These are phyloP conservation scores for Trypanosoma rangeli DNA, from an alignment of 208 protist species.

Conservation along the genomic window DNA sequence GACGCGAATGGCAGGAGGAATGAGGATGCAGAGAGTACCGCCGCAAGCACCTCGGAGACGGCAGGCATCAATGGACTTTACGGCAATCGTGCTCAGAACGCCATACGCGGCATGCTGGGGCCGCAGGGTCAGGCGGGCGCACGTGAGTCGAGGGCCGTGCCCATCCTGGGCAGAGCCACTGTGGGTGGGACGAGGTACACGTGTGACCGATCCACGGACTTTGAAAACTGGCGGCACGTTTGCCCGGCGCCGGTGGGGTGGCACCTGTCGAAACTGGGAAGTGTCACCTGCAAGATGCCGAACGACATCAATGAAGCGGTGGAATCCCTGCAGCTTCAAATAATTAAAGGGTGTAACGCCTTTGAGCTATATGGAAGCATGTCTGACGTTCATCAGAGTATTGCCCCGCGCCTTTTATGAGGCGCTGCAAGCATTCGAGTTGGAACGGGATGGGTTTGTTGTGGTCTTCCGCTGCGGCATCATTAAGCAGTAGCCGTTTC, in stretches of 20 bases:
- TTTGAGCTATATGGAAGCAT: slow-evolving; percentile 85
- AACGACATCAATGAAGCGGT: slow-evolving; percentile 79
- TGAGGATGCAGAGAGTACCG: slow-evolving; percentile 1
- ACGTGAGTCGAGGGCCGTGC: slow-evolving; percentile 72
- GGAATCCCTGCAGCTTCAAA: slow-evolving; percentile 87
- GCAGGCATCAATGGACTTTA: slow-evolving; percentile 82
- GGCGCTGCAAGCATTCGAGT: slow-evolving; percentile 80
- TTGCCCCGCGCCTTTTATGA: slow-evolving; percentile 78
- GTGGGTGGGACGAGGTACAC: slow-evolving; percentile 80
- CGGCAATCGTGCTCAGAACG: slow-evolving; percentile 69
- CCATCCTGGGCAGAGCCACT: slow-evolving; percentile 75
- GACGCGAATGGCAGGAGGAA: not conserved
- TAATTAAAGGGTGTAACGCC: slow-evolving; percentile 89
- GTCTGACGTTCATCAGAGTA: slow-evolving; percentile 78
- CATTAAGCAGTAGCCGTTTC: slow-evolving; percentile 75
- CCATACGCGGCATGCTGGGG: slow-evolving; percentile 83
- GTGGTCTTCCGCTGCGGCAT: slow-evolving; percentile 74
- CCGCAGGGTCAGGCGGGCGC: slow-evolving; percentile 77
- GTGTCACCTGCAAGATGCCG: slow-evolving; percentile 85
- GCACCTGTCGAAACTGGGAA: slow-evolving; percentile 82
- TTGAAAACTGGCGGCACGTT: slow-evolving; percentile 78
- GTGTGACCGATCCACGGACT: slow-evolving; percentile 76
- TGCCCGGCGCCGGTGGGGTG: slow-evolving; percentile 74
- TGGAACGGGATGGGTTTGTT: slow-evolving; percentile 87
- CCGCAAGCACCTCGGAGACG: slow-evolving; percentile 36